Base-by-base conservation (phyloP, 768 basidiomycete genomes). In the Collybiopsis confluens region DNA sequence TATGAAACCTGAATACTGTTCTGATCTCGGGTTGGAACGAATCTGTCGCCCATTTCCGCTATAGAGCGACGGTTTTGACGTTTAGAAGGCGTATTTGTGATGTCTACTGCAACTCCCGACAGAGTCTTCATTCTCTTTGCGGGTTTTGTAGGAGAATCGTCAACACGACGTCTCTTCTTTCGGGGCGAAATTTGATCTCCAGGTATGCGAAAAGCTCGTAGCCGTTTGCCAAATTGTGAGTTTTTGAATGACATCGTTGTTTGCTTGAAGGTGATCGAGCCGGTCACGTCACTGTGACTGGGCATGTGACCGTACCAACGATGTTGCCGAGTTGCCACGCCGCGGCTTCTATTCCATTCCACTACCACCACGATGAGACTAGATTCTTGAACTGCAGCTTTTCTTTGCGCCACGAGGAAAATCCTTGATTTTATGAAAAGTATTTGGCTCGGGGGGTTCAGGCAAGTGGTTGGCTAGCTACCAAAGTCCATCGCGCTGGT, bases 161-260 rank as follows among this genome's bases (percentile, higher is more conserved):
- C 26, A 74, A 78, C 61, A 84, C 85, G 52, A 81, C 74, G 15
- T 78, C 73, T 48, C 79, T 77, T 41, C 75, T 71, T 46, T 80
- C 73, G 35, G 73, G 77, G 41, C 79, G 73, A 41, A 13, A 76
- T 77, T 48, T 84, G 81, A 54, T 86, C 85, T 38, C 62, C 64
- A 33, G 86, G 83, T 61, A 78, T 74, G 57, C 85, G 82, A 4
- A 83, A 78, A 11, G 85, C 85, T 36, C 88, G 82, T 11, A 91
- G 76, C 11, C 89, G 82, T 64, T 90, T 91, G 37, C 87, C 88
- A 69, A 89, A 91, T 1, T 84, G 86, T 63, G 89, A 90, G 69
- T 90, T 90, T 75, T 87, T 88, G 70, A 90, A 79, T 54, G 81
- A 80, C 52, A 86, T 33, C 30, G 30, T 33, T 13, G 30, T 33